Base-by-base conservation (phyloP, 2,329 filamentous ascomycete species). In the Pyricularia sp. region DNA sequence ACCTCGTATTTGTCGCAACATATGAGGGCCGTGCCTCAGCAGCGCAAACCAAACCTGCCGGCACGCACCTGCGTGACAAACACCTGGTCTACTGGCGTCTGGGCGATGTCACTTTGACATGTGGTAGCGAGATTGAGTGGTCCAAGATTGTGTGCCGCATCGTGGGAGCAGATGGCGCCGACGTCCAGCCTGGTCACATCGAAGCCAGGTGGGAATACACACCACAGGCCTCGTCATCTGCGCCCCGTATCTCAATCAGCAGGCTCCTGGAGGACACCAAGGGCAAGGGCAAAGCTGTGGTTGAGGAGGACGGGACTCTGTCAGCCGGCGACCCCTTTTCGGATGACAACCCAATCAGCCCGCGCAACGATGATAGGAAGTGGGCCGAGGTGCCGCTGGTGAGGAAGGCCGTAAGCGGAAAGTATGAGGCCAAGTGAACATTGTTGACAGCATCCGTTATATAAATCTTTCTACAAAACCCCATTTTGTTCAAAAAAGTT, bases 71-170 rank as follows among this genome's bases (percentile, higher is more conserved):
- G 26, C 88, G 88, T 70, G 90, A 93, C 60, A 88, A 88, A 71
- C 86, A 87, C 60, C 73, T 91, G 28, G 86, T 94, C 13, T 92
- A 90, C 79, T 96, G 91, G 90, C 86, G 88, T 16, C 76, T 94
- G 0, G 88, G 88, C 60, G 88, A 96, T 67, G 79, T 97, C 19
- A 88, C 85, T 0, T 80, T 89, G 57, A 83, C 82, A 19, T 26
- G n/a, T n/a, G 63, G 19, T 13, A 19, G 57, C 24, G 55, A 63
- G 33, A 61, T 60, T 9, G 64, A 68, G 53, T 59, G 66, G 66
- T 83, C 88, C 71, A 93, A 91, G 76, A 85, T 97, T 66, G 87
- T 96, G 7, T 94, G 91, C 66, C 85, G 92, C 3, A 89, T 99
- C 70, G 78, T 83, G 10, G 66, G 65, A 55, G 68, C 68, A 9